Conservation (phyloP, 495 filamentous ascomycete species). For the Diplogelasinospora grovesii region DNA sequence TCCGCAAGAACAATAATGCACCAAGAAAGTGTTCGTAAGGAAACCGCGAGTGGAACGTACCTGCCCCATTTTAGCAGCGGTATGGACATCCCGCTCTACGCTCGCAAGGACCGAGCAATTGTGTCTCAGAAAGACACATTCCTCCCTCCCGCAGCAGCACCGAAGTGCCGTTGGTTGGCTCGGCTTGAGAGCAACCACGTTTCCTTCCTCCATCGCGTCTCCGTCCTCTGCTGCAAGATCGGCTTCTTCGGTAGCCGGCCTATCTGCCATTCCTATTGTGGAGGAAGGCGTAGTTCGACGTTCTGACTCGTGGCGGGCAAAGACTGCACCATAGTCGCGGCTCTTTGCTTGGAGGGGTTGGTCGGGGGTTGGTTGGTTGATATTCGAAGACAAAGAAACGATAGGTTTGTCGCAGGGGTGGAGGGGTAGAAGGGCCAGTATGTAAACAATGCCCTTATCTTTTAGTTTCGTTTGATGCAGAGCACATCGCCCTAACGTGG, state of each 20-base stretch:
- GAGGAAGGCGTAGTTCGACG: conserved; percentile 9
- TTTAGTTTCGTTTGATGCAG: too few relatives aligned
- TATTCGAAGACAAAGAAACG: not conserved
- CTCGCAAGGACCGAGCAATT: conserved; percentile 71
- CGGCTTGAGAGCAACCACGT: not conserved
- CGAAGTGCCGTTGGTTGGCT: conserved; percentile 19
- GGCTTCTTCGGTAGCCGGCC: not conserved
- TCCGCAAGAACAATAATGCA: too few relatives aligned
- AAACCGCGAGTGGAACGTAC: too few relatives aligned
- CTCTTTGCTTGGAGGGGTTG: too few relatives aligned
- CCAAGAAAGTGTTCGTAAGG: too few relatives aligned
- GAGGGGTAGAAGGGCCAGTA: too few relatives aligned
- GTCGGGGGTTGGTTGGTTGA: not conserved
- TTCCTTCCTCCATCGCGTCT: conserved; percentile 16
- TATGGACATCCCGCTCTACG: conserved; percentile 78
- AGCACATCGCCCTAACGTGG: too few relatives aligned
- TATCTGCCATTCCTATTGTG: conserved; percentile 21
- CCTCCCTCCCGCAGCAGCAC: conserved; percentile 80
- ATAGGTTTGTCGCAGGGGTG: not conserved
- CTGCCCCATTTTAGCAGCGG: conserved; percentile 82
- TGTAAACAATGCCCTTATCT: too few relatives aligned
- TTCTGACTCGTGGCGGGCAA: not conserved
- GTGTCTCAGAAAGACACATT: conserved; percentile 73
- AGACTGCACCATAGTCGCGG: conserved; percentile 14
- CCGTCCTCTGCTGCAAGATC: conserved; percentile 13